Conservation (phyloP, 2,329 filamentous ascomycete genomes). For the Diaporthe citriasiana region DNA sequence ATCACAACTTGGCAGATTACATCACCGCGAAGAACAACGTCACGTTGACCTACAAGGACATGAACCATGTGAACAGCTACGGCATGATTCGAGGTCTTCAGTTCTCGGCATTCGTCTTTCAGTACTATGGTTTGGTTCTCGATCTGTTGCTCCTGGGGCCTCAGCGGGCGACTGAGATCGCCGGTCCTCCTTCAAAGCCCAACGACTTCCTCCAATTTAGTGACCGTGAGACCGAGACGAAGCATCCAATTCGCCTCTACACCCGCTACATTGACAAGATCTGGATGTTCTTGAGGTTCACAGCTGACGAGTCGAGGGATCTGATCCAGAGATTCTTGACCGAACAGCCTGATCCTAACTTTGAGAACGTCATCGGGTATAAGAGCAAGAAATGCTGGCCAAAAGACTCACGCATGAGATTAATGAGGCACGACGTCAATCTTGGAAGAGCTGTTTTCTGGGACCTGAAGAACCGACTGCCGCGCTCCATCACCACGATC, state of each 20-base stretch:
- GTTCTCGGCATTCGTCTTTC: constrained; percentile 98
- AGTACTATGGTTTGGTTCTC: constrained; percentile 96
- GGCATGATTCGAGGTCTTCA: constrained; percentile 98
- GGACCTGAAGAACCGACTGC: constrained; percentile 97
- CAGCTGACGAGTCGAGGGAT: constrained; percentile 93
- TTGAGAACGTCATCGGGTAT: constrained; percentile 99
- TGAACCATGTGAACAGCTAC: constrained; percentile 99
- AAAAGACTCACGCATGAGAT: constrained; percentile 94
- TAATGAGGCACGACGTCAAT: constrained; percentile 99
- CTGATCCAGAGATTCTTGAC: constrained; percentile 98
- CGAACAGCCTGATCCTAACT: constrained; percentile 98
- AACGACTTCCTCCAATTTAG: constrained; percentile 99
- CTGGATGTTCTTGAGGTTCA: constrained; percentile 97
- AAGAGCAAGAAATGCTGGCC: constrained; percentile 99
- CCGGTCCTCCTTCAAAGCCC: constrained; percentile 90
- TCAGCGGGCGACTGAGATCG: constrained; percentile 97
- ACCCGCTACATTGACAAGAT: constrained; percentile 98
- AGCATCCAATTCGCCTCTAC: constrained; percentile 97
- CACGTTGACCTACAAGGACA: constrained; percentile 98
- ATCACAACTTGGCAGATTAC: constrained; percentile 98
- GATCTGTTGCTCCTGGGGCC: constrained; percentile 92
- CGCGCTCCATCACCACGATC: constrained; percentile 94
- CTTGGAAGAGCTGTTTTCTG: constrained; percentile 97
- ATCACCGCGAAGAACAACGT: constrained; percentile 99
- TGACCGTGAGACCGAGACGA: constrained; percentile 90